Evolutionary conservation across 345 rosid genomes (phyloP), one percentile per base, ranked within the genome.

Genomic region (Boechera retrofracta): DNA sequence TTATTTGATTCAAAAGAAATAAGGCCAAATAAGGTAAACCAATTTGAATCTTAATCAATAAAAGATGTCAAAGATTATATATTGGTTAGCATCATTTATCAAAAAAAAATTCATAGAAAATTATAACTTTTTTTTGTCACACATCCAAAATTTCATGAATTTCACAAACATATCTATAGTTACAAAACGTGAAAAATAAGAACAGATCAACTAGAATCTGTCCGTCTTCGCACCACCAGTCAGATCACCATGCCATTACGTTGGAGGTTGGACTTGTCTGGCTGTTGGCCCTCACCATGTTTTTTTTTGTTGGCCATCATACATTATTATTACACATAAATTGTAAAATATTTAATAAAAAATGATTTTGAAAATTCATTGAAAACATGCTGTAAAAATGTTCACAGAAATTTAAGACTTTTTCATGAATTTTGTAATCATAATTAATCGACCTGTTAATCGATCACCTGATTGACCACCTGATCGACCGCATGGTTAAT

Each of bases 371-470:
- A 2, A 21, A 21, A 21, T 21, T 21, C 24, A 21, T 21, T 21
- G 24, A 62, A 62, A 62, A 38, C 65, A 32, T 62, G 49, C 32
- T 3, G 45, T 38, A 21, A 39, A 62, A 12, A 62, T 39, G 32
- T 39, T 39, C 33, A 62, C 49, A 39, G n/a, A 39, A 60, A 39
- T 11, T 39, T 11, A 61, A 60, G 29, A 36, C 0, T 16, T 9
- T 9, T n/a, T 3, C 13, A 59, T 3, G 12, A n/a, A 7, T 35
- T 16, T 16, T 13, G 7, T 16, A 9, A 10, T 60, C 29, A 2
- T 9, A 21, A 21, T 21, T 9, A 21, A 21, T 21, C 24, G 24
- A 21, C 24, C 24, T 21, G 24, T 21, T 21, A 21, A 21, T 21
- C 24, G 24, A 21, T 21, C 24, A 21, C 24, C 24, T 21, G 24